Base-by-base conservation (phyloP, 1,139 yeast species). In the Yamadazyma oceani region DNA sequence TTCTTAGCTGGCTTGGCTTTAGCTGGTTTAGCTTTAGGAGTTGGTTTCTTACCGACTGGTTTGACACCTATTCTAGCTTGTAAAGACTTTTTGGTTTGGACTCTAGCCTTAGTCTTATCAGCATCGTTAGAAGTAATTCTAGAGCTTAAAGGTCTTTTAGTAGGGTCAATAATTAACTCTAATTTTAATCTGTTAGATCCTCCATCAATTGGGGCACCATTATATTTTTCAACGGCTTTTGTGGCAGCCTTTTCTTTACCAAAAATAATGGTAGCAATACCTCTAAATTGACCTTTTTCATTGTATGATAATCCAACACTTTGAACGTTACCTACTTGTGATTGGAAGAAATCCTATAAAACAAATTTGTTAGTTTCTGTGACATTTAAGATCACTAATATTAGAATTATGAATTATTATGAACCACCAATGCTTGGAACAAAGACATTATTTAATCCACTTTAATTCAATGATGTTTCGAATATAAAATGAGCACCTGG, bases 191-290 rank as follows among this genome's bases (percentile, higher is more conserved):
- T 84, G 50, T 78, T 66, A 43, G 83, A 77, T 43, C 97, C 97
- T 37, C 84, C 84, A 59, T 92, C 98, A 53, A 92, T 86, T 53
- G 96, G 89, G 27, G 96, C 94, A 53, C 94, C 94, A 62, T 92
- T 86, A 70, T 85, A 92, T 57, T 82, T 82, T 55, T 81, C 80
- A 55, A 86, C 88, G 32, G 97, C 96, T 44, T 58, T 55, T 27
- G 60, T 38, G 26, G 98, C 97, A 58, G 75, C 73, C 45, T 82
- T 81, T 42, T 78, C 65, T 42, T 73, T 69, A 59, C 72, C 79
- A 74, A 92, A 92, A 43, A 83, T 73, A 53, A 92, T 78, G 44
- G 94, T 88, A 44, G 96, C 96, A 67, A 81, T 79, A 63, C 98
- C 98, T 50, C 85, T 85, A 49, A 95, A 88, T 63, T 80, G 82